Conservation (phyloP, 1,284 basidiomycete species). For the Moesziomyces parantarcticus region DNA sequence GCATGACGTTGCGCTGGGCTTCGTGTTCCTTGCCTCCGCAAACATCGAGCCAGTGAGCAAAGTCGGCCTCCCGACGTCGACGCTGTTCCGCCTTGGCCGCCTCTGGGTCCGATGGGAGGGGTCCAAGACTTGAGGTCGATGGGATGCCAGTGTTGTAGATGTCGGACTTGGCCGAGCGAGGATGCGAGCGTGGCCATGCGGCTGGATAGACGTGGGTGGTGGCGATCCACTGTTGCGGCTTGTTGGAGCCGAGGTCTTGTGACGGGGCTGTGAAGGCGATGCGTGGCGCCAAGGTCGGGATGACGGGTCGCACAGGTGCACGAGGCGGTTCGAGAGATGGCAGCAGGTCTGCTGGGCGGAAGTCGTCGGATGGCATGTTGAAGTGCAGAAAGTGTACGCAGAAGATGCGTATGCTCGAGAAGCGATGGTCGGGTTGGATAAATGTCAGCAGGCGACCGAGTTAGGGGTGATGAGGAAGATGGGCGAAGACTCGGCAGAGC, state of each 20-base stretch:
- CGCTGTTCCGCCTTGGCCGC: conserved; percentile 43
- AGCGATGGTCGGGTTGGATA: no score
- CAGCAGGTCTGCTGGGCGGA: conserved; percentile 28
- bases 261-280: conserved; percentile 43
- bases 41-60: conserved; percentile 24
- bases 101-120: conserved; percentile 28
- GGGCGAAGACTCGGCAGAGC: no score
- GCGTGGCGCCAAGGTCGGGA: conserved; percentile 18
- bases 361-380: conserved; percentile 25
- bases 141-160: conserved; percentile 32
- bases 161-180: conserved; percentile 38
- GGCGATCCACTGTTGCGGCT: conserved; percentile 68
- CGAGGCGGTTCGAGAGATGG: conserved; percentile 29
- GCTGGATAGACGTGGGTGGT: conserved; percentile 81
- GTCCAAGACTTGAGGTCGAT: conserved; percentile 16
- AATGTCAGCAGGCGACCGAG: no score
- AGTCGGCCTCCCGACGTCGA: conserved; percentile 37
- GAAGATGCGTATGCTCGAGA: neutral
- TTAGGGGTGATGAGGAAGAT: no score
- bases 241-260: conserved; percentile 27
- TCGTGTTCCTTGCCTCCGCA: conserved; percentile 20
- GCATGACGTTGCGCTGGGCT: conserved; percentile 21
- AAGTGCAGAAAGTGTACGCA: neutral
- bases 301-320: conserved; percentile 5
- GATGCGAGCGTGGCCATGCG: conserved; percentile 74